Evolutionary conservation across 208 protist species (phyloP).

Genomic region (Plasmodiophora brassicae): DNA sequence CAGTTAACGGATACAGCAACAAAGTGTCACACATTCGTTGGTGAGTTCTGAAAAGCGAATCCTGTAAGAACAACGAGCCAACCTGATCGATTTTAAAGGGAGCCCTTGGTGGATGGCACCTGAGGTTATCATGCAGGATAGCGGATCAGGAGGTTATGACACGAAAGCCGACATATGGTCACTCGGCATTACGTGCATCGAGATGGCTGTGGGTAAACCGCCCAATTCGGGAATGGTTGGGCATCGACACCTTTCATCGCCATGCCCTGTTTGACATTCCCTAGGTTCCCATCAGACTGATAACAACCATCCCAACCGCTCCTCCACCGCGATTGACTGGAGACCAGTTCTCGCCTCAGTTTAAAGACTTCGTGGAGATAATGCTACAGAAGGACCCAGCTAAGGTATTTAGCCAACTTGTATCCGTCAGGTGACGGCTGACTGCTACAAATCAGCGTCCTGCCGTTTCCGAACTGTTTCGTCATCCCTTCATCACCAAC

Average conservation of each 20-base stretch:
- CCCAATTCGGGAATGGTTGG: conserved; percentile 41
- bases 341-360: conserved; percentile 25
- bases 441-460: background rate
- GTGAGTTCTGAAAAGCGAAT: background rate
- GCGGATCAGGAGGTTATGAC: conserved; percentile 34
- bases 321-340: conserved; percentile 32
- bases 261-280: conserved; percentile 56
- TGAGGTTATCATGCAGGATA: conserved; percentile 51
- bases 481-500: conserved; percentile 24
- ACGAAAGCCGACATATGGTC: conserved; percentile 53
- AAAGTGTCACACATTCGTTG: conserved; percentile 11
- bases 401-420: background rate
- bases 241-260: conserved; percentile 47
- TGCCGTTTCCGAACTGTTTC: conserved; percentile 8
- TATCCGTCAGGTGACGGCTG: background rate
- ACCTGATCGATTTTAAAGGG: conserved; percentile 14
- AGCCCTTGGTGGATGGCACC: conserved; percentile 57
- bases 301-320: conserved; percentile 26
- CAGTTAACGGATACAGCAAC: conserved; percentile 4
- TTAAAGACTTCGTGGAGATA: conserved; percentile 39
- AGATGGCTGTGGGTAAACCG: conserved; percentile 44
- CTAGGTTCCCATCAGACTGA: conserved; percentile 44
- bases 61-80: background rate
- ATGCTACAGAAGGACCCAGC: conserved; percentile 37
- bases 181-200: conserved; percentile 54